Evolutionary conservation across 306 rosid species (phyloP), one percentile per base, ranked within the genome.

Genomic region (Vigna nakashimae): DNA sequence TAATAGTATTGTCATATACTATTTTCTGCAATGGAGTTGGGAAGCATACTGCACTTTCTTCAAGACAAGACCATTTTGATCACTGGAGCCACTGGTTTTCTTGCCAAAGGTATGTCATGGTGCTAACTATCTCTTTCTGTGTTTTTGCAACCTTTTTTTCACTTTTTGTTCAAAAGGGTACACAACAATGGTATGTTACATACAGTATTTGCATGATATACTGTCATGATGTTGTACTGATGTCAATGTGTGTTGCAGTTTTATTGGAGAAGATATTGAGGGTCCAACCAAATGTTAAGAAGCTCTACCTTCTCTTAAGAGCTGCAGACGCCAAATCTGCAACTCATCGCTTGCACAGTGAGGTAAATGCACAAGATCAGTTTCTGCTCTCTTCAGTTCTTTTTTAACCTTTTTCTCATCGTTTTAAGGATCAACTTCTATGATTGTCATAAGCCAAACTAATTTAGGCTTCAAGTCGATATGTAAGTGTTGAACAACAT

Each of bases 81-180:
- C 88, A 89, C 93, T 36, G 96, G 97, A 13, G 96, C 92, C 30
- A 86, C 93, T 73, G 97, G 97, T 7, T 92, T 92, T 79, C 88
- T 92, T 0, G 97, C 96, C 40, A 92, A 92, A 79, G 89, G 97
- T 89, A 86, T 16, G 46, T 9, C 7, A 38, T 38, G 8, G 3
- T 42, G 4, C 9, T 38, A 38, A 38, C 10, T 3, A 18, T 26
- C 28, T 2, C 3, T 49, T 51, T 62, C 10, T n/a, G 14, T 38
- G 0, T 43, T 13, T 45, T 0, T 12, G 3, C 42, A 0, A 5
- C 5, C 10, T 7, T 34, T 16, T 16, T 63, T 15, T 3, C 22
- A 42, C 11, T 17, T 42, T 40, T 22, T 24, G 13, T 51, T 52
- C 26, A 24, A 24, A 30, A 46, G 22, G 56, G 24, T 46, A 46